Percentiles rank a stretch among this genome's conserved stretches.
Evolutionary conservation across 2,329 filamentous ascomycete species (phyloP).

Genomic region (Rhexocercosporidium sp.): DNA sequence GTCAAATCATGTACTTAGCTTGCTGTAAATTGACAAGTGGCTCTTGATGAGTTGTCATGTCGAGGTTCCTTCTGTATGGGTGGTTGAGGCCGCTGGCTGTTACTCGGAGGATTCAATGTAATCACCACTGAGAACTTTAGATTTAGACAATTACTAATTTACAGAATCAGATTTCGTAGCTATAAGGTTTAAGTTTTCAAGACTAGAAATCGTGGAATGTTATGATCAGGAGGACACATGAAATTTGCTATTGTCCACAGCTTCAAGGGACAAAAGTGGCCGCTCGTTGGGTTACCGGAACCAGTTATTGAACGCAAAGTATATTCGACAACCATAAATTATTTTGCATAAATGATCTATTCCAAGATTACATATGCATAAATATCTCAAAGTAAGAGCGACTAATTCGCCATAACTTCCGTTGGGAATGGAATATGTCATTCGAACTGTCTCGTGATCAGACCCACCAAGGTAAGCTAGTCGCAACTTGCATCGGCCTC

Average conservation of each 20-base stretch:
- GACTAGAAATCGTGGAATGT: too few relatives aligned
- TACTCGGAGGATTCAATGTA: too few relatives aligned
- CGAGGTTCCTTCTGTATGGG: neutral
- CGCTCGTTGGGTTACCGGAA: neutral
- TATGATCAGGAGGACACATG: neutral
- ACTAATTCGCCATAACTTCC: neutral
- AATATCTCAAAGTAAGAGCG: neutral
- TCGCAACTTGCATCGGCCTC: conserved; percentile 2
- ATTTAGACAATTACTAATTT: too few relatives aligned
- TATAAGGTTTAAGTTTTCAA: too few relatives aligned
- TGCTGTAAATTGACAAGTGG: neutral
- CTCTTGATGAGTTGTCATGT: neutral
- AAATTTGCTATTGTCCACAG: neutral
- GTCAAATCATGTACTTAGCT: too few relatives aligned
- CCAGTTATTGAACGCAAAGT: neutral
- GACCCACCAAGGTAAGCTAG: conserved; percentile 6
- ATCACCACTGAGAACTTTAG: too few relatives aligned
- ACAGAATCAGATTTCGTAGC: too few relatives aligned
- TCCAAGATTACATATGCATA: neutral
- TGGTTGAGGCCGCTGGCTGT: too few relatives aligned
- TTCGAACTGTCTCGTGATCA: conserved; percentile 22
- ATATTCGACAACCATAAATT: neutral
- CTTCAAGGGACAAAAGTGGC: neutral
- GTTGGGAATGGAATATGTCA: conserved; percentile 10
- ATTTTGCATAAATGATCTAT: neutral